These are phyloP conservation scores for Syzygium oleosum DNA, from an alignment of 345 rosid genomes.

Conservation along the genomic window DNA sequence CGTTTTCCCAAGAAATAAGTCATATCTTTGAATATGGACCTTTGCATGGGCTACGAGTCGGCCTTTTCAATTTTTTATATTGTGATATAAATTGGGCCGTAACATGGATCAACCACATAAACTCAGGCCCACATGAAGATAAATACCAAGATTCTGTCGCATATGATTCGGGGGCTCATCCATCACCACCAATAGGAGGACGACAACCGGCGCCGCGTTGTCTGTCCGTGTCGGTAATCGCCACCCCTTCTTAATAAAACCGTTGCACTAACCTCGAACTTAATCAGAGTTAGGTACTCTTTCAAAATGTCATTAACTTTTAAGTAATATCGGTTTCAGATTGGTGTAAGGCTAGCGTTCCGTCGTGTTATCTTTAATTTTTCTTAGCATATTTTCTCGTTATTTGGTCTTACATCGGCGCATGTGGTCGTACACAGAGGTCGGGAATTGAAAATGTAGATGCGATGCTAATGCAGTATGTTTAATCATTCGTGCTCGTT, in stretches of 20 bases:
- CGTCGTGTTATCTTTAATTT: neutral
- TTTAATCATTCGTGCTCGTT: too few species aligned
- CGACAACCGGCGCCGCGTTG: neutral
- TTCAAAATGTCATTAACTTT: neutral
- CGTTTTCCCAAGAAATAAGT: neutral
- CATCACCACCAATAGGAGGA: neutral
- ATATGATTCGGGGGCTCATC: neutral
- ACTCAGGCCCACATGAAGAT: neutral
- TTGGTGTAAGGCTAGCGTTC: neutral
- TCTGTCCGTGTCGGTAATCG: neutral
- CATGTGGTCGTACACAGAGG: neutral
- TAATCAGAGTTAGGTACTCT: neutral
- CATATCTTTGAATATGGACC: neutral
- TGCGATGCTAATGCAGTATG: too few species aligned
- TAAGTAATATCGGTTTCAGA: neutral
- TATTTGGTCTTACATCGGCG: neutral
- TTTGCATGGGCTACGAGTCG: neutral
- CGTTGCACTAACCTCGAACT: neutral
- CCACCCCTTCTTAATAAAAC: neutral
- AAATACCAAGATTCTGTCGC: neutral
- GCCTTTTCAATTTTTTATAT: neutral
- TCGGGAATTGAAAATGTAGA: too few species aligned
- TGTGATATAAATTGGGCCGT: neutral
- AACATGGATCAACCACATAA: neutral
- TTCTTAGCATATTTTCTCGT: neutral